Percentiles rank a stretch among this genome's conserved stretches.
Evolutionary conservation across 495 filamentous ascomycete genomes (phyloP).

Genomic region (Xylaria longipes): DNA sequence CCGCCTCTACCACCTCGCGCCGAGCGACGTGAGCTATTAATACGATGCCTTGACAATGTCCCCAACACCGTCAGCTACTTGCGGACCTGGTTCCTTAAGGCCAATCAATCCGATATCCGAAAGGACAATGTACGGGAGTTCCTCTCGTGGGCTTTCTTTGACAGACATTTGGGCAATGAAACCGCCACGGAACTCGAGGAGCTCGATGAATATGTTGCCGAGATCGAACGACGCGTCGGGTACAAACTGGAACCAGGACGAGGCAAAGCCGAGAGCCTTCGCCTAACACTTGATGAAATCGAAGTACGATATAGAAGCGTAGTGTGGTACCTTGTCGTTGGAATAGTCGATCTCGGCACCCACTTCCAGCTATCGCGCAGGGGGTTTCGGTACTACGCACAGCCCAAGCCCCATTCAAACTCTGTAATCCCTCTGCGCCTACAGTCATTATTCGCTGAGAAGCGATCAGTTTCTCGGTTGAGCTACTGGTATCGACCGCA

Average conservation of each 20-base stretch:
- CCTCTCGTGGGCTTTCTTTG: conserved; percentile 68
- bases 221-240: conserved; percentile 57
- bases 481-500: conserved; percentile 72
- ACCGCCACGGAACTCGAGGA: conserved; percentile 54
- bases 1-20: conserved; percentile 52
- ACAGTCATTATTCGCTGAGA: conserved; percentile 47
- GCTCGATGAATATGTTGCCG: conserved; percentile 60
- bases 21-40: conserved; percentile 58
- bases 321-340: conserved; percentile 64
- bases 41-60: conserved; percentile 59
- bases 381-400: conserved; percentile 56
- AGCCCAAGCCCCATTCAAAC: conserved; percentile 47
- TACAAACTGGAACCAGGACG: conserved; percentile 55
- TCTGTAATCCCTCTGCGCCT: conserved; percentile 64
- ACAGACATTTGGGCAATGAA: conserved; percentile 44
- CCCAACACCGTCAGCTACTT: conserved; percentile 63
- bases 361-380: conserved; percentile 49
- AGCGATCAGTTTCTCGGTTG: conserved; percentile 54
- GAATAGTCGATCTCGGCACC: conserved; percentile 44
- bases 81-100: conserved; percentile 67
- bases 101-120: conserved; percentile 62
- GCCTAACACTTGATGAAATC: conserved; percentile 69
- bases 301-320: conserved; percentile 66
- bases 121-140: conserved; percentile 71
- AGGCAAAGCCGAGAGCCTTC: conserved; percentile 59